Base-by-base conservation (phyloP, 176 grass and related monocot genomes). In the Hyparrhenia diplandra region DNA sequence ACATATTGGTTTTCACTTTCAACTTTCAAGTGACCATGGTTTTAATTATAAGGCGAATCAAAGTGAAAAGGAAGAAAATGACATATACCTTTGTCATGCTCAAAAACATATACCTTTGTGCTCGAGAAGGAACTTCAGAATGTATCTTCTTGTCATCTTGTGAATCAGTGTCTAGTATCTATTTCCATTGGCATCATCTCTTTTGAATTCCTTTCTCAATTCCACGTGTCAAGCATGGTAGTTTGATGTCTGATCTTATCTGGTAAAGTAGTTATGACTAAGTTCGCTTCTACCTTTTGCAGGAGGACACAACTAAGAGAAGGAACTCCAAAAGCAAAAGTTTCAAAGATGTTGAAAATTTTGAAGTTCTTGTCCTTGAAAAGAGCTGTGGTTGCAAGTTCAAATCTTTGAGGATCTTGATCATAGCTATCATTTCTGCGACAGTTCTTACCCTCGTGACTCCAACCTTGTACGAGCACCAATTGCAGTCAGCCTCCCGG, bases 321-420 rank as follows among this genome's bases (percentile, higher is more conserved):
- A 93, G 81, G 91, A 17, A 69, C 64, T 83, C 87, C 47, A 97
- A 86, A 82, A 78, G 64, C 43, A 90, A 77, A 57, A 89, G 88
- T 67, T 90, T 69, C 51, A 97, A 94, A 86, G 94, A 92, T 72
- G 83, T 84, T 5, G 89, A 97, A 21, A 94, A 76, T 43, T 82
- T 83, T 51, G 90, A 94, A 84, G 82, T 89, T 80, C 68, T 97
- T 68, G 74, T 97, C 86, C 63, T 89, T 8, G 87, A 94, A 27
- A 88, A 78, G 85, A 85, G 79, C 76, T 92, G 80, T 8, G 84
- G 74, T 67, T 94, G 87, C 91, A 97, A 94, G 86, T 97, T 97
- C 75, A 88, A 84, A 68, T 89, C 91, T 49, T 71, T 94, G 69
- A 75, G 85, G 24, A 77, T 94, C 39, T 82, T 92, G 62, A 78